Evolutionary conservation across 1,284 basidiomycete genomes (phyloP).

Genomic region (Ceratobasidium sp.): DNA sequence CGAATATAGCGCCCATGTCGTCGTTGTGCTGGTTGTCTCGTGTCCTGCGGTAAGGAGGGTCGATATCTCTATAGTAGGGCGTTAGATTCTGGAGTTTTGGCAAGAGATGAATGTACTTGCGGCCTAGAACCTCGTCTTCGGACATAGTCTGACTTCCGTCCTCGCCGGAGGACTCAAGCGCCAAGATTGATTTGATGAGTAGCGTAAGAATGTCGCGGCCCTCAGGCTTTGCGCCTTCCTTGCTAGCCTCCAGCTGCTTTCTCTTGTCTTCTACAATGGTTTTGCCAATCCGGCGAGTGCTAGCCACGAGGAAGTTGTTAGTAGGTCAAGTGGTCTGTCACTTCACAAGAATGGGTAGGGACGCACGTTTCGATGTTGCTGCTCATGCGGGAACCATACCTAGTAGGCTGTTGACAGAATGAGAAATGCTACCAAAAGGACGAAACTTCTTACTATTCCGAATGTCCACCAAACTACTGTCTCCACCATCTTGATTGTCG

Average conservation of each 20-base stretch:
- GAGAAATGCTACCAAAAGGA: constrained; percentile 43
- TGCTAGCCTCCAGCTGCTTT: constrained; percentile 51
- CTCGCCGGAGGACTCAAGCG: constrained; percentile 58
- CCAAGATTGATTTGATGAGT: constrained; percentile 72
- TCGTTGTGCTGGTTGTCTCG: constrained; percentile 71
- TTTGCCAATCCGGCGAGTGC: constrained; percentile 35
- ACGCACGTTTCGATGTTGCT: constrained; percentile 21
- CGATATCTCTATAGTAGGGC: constrained; percentile 38
- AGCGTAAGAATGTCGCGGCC: constrained; percentile 62
- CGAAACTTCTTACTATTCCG: constrained; percentile 44
- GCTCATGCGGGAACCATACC: not conserved
- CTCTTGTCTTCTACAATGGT: constrained; percentile 49
- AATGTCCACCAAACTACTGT: not conserved
- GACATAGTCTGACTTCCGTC: constrained; percentile 68
- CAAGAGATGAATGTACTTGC: constrained; percentile 58
- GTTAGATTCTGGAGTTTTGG: not conserved
- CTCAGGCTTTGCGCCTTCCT: constrained; percentile 44
- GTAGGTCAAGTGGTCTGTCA: not conserved
- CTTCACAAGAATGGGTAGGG: not conserved
- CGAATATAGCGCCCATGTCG: constrained; percentile 70
- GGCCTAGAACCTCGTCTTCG: constrained; percentile 77
- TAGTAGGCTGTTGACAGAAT: constrained; percentile 16
- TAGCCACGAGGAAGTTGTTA: not conserved
- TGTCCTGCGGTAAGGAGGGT: constrained; percentile 61
- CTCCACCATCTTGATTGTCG: constrained; percentile 35